Conservation (phyloP, 495 filamentous ascomycete species). For the Penicillium arizonense region DNA sequence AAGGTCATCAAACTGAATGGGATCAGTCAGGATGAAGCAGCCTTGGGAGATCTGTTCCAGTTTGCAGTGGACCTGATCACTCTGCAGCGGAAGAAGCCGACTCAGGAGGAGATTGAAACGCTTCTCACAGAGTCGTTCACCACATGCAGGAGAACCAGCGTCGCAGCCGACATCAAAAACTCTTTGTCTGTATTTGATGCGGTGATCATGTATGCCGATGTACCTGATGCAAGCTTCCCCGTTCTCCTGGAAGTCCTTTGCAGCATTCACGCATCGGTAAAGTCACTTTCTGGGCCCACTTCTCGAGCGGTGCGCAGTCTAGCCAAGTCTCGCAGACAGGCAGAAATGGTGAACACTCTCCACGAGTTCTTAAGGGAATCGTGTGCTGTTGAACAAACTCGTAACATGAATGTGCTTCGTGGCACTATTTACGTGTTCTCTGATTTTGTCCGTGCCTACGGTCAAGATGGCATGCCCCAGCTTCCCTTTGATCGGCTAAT, state of each 20-base stretch:
- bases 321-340: slow-evolving; percentile 75
- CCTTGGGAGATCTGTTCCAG: slow-evolving; percentile 65
- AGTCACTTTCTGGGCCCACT: slow-evolving; percentile 63
- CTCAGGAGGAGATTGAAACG: slow-evolving; percentile 60
- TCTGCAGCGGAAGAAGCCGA: slow-evolving; percentile 75
- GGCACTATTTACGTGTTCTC: slow-evolving; percentile 68
- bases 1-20: slow-evolving; percentile 48
- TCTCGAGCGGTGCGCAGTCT: slow-evolving; percentile 77
- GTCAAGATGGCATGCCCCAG: slow-evolving; percentile 62
- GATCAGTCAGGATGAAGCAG: slow-evolving; percentile 57
- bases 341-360: slow-evolving; percentile 63
- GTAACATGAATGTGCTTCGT: slow-evolving; percentile 62
- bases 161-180: slow-evolving; percentile 69
- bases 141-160: slow-evolving; percentile 74
- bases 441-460: slow-evolving; percentile 52
- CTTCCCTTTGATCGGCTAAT: slow-evolving; percentile 50
- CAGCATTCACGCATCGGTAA: slow-evolving; percentile 75
- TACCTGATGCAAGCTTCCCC: slow-evolving; percentile 65
- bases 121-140: slow-evolving; percentile 67
- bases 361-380: slow-evolving; percentile 59
- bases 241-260: slow-evolving; percentile 77
- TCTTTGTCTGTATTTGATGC: slow-evolving; percentile 76
- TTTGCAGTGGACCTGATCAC: slow-evolving; percentile 79
- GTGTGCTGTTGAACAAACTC: slow-evolving; percentile 38
- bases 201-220: slow-evolving; percentile 73